Percentiles rank a stretch among this genome's conserved stretches.
Evolutionary conservation across 306 rosid genomes (phyloP).

Genomic region (Glycine latifolia): DNA sequence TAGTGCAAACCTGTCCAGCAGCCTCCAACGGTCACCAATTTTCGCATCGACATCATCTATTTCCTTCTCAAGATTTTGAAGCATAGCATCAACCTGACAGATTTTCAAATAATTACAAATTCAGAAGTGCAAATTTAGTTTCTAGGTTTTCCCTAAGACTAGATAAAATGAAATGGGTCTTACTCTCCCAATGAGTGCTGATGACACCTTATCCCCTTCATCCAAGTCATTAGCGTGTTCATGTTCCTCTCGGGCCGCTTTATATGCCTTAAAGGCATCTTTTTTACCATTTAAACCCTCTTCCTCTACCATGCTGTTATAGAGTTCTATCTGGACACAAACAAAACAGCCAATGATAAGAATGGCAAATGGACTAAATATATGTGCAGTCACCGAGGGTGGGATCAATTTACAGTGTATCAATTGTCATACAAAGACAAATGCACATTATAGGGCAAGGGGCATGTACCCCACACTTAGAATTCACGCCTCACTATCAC

Average conservation of each 20-base stretch:
- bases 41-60: conserved; percentile 95
- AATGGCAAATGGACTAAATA: conserved; percentile 14
- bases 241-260: conserved; percentile 83
- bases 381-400: neutral
- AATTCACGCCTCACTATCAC: neutral
- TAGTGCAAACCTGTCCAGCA: conserved; percentile 80
- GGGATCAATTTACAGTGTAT: conserved; percentile 9
- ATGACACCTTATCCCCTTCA: conserved; percentile 72
- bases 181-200: conserved; percentile 85
- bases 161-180: conserved; percentile 39
- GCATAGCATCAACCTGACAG: conserved; percentile 91
- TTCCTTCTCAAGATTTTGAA: conserved; percentile 95
- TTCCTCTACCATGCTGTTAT: conserved; percentile 84
- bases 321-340: conserved; percentile 81
- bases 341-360: conserved; percentile 40
- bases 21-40: conserved; percentile 86
- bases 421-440: neutral
- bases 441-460: neutral
- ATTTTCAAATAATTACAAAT: conserved; percentile 36
- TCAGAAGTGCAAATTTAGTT: conserved; percentile 26
- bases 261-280: conserved; percentile 82
- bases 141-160: conserved; percentile 3
- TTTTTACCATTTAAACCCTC: conserved; percentile 73
- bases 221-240: conserved; percentile 57
- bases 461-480: neutral